Conservation (phyloP, 164 flowering plant species). For the Magnolia officinalis region DNA sequence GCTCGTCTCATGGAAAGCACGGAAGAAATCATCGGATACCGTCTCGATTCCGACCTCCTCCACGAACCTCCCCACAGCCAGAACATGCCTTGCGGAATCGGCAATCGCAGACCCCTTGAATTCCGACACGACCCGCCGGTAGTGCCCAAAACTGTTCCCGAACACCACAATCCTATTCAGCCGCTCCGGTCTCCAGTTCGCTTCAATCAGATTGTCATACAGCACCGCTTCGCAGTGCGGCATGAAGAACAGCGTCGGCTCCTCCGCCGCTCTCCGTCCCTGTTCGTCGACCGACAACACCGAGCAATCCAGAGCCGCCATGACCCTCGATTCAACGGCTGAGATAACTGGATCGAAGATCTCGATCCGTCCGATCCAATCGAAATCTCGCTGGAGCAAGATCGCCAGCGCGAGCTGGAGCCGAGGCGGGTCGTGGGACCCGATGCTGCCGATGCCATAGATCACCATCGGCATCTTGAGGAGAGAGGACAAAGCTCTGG, state of each 20-base stretch:
- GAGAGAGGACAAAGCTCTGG: conserved; percentile 45
- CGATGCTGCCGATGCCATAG: conserved; percentile 92
- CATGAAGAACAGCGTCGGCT: conserved; percentile 81
- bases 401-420: conserved; percentile 73
- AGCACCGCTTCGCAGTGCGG: conserved; percentile 83
- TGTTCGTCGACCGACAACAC: conserved; percentile 65
- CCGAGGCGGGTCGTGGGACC: conserved; percentile 58
- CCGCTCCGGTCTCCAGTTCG: conserved; percentile 22
- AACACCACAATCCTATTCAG: conserved; percentile 51
- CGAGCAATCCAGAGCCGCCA: conserved; percentile 57
- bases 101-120: conserved; percentile 28
- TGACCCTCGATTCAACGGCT: conserved; percentile 48
- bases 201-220: conserved; percentile 64
- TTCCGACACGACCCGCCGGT: conserved; percentile 32
- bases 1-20: conserved; percentile 74
- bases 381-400: conserved; percentile 53
- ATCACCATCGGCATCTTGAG: conserved; percentile 66
- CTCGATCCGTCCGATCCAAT: conserved; percentile 69
- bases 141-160: conserved; percentile 69
- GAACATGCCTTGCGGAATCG: conserved; percentile 35
- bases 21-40: conserved; percentile 52
- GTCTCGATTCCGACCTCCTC: conserved; percentile 41
- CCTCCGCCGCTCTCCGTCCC: conserved; percentile 50
- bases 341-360: conserved; percentile 86
- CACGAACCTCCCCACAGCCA: conserved; percentile 39